Base-by-base conservation (phyloP, 2,329 filamentous ascomycete species). In the Beauveria caledonica region DNA sequence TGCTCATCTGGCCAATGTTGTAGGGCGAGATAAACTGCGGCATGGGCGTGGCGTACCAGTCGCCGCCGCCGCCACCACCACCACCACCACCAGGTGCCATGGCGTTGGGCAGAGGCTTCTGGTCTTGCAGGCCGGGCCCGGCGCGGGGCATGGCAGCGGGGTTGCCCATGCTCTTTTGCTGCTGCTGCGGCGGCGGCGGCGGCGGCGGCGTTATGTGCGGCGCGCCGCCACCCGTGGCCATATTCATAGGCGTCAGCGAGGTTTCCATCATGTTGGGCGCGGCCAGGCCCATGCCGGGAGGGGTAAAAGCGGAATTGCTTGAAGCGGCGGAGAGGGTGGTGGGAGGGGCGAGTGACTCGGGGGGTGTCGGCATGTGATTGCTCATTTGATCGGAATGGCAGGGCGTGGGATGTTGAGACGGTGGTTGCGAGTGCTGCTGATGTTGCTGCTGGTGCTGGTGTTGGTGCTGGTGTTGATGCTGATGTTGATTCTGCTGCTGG, bases 21-120 rank as follows among this genome's bases (percentile, higher is more conserved):
- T 82, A 82, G 0, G 81, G 80, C 2, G 80, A 78, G 54, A 83
- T 78, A 64, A 83, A 80, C 0, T 78, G 79, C 0, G 79, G 72
- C 8, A 79, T 78, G 0, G 79, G 78, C 11, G 74, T 36, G 11
- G 33, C 77, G 70, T 81, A 83, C 82, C 82, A 85, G 64, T 83
- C 77, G 62, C 77, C 73, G 6, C 74, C 33, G 11, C 33, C 33
- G 5, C 33, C 10, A 4, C 29, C 29, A 11, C 33, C 33, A 1
- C 33, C 73, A 3, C 29, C 29, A 3, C 29, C 29, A 33, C 29
- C 73, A 3, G 75, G 69, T 7, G 72, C 73, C 1, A 74, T 72
- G 3, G 74, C 64, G 3, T 72, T 73, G 23, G 80, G 74, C 1
- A 80, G 68, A 4, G 77, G 77, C 45, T 78, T 74, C 61, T 76